Percentiles rank a stretch among this genome's conserved stretches.
Evolutionary conservation across 768 basidiomycete genomes (phyloP).

Genomic region (Boletales sp.): DNA sequence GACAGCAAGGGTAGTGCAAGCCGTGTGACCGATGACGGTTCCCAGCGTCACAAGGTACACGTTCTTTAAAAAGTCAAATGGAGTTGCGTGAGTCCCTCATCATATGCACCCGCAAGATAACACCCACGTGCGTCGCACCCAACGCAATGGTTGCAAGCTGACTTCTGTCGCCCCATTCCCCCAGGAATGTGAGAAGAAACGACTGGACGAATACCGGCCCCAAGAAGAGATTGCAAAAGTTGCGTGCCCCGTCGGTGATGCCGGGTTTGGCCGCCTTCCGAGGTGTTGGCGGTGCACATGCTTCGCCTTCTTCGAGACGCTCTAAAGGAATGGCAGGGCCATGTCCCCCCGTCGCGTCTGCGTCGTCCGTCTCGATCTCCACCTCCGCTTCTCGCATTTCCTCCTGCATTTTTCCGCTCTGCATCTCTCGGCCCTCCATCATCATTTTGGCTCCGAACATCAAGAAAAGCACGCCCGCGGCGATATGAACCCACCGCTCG

Average conservation of each 20-base stretch:
- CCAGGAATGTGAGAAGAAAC: conserved; percentile 94
- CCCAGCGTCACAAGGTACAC: conserved; percentile 89
- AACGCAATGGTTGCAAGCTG: conserved; percentile 97
- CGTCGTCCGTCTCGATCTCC: conserved; percentile 85
- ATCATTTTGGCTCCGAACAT: conserved; percentile 91
- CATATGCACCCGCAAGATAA: neutral
- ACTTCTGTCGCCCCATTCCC: conserved; percentile 98
- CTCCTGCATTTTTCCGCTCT: conserved; percentile 78
- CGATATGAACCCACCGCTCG: conserved; percentile 57
- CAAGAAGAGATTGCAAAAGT: conserved; percentile 76
- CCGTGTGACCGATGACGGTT: conserved; percentile 83
- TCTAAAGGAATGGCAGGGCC: conserved; percentile 60
- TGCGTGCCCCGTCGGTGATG: conserved; percentile 64
- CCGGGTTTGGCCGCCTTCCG: conserved; percentile 18
- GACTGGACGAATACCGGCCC: conserved; percentile 95
- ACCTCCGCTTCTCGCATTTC: conserved; percentile 97
- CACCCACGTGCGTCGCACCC: conserved; percentile 86
- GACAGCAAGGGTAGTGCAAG: conserved; percentile 87
- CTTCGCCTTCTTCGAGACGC: conserved; percentile 69
- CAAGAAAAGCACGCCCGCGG: conserved; percentile 81
- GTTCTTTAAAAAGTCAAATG: conserved; percentile 50
- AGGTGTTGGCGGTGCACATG: conserved; percentile 7
- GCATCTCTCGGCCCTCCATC: conserved; percentile 80
- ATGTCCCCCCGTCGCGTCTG: conserved; percentile 30
- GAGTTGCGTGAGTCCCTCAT: conserved; percentile 4